Percentiles rank a stretch among this genome's conserved stretches.
phyloP scores from a whole-genome alignment of 768 basidiomycete species.

The Boletus pseudo-olivaceus region DNA sequence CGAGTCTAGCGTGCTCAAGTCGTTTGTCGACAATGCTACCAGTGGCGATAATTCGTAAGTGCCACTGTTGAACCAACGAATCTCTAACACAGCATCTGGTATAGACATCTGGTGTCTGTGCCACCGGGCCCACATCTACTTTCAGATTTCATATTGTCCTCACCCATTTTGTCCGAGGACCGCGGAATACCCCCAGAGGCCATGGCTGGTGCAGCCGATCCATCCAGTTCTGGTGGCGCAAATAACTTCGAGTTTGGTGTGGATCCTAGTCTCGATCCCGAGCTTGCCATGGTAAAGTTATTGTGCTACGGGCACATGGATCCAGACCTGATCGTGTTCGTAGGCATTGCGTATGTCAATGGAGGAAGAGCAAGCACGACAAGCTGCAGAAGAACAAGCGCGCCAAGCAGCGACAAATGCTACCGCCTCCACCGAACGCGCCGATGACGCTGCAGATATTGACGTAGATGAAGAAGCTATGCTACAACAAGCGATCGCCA shows the following conservation, averaged over 20 bases:
- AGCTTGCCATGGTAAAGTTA: slow-evolving; percentile 83
- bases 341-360: slow-evolving; percentile 97
- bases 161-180: slow-evolving; percentile 79
- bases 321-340: neutral
- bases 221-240: slow-evolving; percentile 44
- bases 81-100: neutral
- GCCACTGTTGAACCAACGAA: neutral
- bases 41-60: slow-evolving; percentile 86
- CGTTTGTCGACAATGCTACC: slow-evolving; percentile 79
- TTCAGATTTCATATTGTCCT: slow-evolving; percentile 78
- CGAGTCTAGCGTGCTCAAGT: slow-evolving; percentile 65
- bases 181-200: slow-evolving; percentile 66
- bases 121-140: slow-evolving; percentile 76
- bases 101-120: slow-evolving; percentile 77
- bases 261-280: slow-evolving; percentile 93
- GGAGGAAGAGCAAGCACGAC: slow-evolving; percentile 87
- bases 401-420: slow-evolving; percentile 28
- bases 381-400: slow-evolving; percentile 44
- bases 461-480: slow-evolving; percentile 78
- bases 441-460: slow-evolving; percentile 38
- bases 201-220: slow-evolving; percentile 50
- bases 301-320: neutral
- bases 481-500: slow-evolving; percentile 70
- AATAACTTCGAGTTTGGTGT: slow-evolving; percentile 83
- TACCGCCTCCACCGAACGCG: slow-evolving; percentile 19